Conservation (phyloP, 208 protist species). For the Trichomonas gallinae region DNA sequence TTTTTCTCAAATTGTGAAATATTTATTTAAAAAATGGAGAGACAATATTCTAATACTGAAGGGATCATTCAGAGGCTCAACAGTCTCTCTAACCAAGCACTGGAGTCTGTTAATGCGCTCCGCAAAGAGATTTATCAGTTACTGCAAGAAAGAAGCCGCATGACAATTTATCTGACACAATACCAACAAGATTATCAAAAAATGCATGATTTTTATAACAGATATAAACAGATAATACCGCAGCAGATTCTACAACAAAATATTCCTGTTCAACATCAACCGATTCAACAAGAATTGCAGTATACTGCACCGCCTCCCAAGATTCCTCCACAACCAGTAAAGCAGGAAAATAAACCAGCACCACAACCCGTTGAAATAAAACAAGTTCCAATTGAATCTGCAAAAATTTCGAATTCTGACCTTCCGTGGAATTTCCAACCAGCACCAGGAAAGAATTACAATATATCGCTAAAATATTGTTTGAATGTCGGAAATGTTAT, state of each 20-base stretch:
- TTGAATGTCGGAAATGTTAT: not conserved
- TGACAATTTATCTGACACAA: not conserved
- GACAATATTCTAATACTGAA: not conserved
- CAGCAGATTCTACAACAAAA: not conserved
- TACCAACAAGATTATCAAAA: not conserved
- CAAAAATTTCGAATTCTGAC: not conserved
- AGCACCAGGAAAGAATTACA: not conserved
- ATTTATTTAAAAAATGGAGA: not conserved
- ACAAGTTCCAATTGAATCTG: not conserved
- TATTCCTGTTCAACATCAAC: not conserved
- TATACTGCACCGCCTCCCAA: too few relatives aligned
- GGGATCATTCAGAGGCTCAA: not conserved
- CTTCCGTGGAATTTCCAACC: not conserved
- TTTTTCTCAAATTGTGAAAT: too few relatives aligned
- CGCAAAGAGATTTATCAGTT: not conserved
- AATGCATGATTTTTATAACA: not conserved
- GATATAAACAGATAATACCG: not conserved
- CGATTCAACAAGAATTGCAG: too few relatives aligned
- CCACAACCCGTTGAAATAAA: not conserved
- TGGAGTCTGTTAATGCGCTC: not conserved
- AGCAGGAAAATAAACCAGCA: too few relatives aligned
- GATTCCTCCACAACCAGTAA: too few relatives aligned
- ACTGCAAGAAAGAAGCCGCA: not conserved
- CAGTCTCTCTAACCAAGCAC: not conserved
- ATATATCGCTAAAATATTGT: not conserved